A percentile compares a stretch with the other conserved stretches of the same genome.
Evolutionary conservation across 768 basidiomycete genomes (phyloP).

Genomic region (Collybiopsis confluens): DNA sequence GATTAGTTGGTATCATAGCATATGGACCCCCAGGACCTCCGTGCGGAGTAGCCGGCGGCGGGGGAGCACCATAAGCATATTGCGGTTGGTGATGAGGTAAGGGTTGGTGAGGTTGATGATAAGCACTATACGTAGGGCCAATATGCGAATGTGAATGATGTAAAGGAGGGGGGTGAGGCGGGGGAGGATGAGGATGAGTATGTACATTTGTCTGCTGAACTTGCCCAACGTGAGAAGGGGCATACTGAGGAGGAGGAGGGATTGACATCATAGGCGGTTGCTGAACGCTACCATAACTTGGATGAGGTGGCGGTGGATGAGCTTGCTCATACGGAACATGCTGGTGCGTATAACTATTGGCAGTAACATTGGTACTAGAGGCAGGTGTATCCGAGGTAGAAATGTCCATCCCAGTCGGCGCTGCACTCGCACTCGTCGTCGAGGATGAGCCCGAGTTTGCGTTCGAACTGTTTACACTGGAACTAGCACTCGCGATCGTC

Average conservation of each 20-base stretch:
- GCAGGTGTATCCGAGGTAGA: background rate
- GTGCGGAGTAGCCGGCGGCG: background rate
- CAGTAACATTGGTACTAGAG: background rate
- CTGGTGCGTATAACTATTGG: background rate
- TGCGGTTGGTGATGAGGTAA: background rate
- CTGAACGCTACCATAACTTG: background rate
- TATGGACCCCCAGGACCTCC: background rate
- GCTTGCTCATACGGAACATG: background rate
- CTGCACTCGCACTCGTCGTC: background rate
- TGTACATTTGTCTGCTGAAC: conserved; percentile 8
- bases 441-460: background rate
- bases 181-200: conserved; percentile 7
- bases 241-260: background rate
- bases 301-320: background rate
- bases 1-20: background rate
- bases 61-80: background rate
- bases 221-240: conserved; percentile 6
- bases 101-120: conserved; percentile 4
- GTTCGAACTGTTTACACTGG: background rate
- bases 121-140: background rate
- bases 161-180: conserved; percentile 1
- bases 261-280: background rate
- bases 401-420: background rate
- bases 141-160: conserved; percentile 7
- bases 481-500: conserved; percentile 4